These are phyloP conservation scores for Auxenochlorella protothecoides DNA, from an alignment of 139 green algal genomes.

Conservation along the genomic window DNA sequence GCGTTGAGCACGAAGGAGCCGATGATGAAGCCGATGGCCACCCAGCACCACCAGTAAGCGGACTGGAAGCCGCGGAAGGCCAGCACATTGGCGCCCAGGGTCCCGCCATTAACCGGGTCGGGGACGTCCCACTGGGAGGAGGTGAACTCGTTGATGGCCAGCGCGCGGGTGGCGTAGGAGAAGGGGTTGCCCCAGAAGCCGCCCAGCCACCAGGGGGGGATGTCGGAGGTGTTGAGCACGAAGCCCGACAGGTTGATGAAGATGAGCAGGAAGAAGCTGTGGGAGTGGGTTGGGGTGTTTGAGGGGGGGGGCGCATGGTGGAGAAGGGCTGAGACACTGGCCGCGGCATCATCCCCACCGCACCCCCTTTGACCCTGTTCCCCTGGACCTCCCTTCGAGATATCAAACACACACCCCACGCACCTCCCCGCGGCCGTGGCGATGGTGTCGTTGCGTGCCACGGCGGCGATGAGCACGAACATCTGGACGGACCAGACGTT, in stretches of 20 bases:
- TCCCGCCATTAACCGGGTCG: neutral
- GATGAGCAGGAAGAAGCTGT: constrained; percentile 12
- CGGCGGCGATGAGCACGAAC: constrained; percentile 15
- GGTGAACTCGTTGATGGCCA: constrained; percentile 23
- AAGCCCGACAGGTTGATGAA: constrained; percentile 12
- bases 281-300: no score
- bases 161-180: constrained; percentile 4
- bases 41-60: no score
- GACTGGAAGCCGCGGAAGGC: neutral
- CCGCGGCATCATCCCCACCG: no score
- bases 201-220: neutral
- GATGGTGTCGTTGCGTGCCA: no score
- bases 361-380: constrained; percentile 5
- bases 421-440: no score
- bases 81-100: neutral
- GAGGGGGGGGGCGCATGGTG: no score
- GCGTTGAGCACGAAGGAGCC: constrained; percentile 1
- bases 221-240: neutral
- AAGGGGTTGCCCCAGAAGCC: constrained; percentile 8
- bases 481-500: constrained; percentile 46
- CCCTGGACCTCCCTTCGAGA: constrained; percentile 17
- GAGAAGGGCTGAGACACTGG: no score
- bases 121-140: constrained; percentile 3
- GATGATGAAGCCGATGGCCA: constrained; percentile 6
- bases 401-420: constrained; percentile 20